Evolutionary conservation across 805 yeast species (phyloP), one percentile per base, ranked within the genome.

Genomic region (Saccharomycopsis sp.): DNA sequence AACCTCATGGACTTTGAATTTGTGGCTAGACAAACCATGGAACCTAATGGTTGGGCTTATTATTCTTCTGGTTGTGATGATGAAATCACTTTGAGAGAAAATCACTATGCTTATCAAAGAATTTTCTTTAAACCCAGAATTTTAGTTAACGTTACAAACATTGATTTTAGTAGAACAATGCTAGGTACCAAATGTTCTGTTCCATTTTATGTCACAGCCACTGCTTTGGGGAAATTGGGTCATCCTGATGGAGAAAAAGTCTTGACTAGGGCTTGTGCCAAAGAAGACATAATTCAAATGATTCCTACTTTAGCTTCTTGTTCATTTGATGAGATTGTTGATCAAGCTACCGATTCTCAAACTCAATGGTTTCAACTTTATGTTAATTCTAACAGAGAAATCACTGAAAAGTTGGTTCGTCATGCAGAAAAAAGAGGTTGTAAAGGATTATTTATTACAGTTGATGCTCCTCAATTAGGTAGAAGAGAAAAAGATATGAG

Each of bases 41-140:
- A 84, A 23, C 76, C 74, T 41, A 71, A 73, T 25, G 96, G 92
- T 0, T 84, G 96, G 94, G 92, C 92, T 12, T 89, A 89, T 60
- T 89, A 87, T 57, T 80, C 94, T 3, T 75, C 87, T 27, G 97
- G 89, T 8, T 72, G 95, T 14, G 96, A 89, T 59, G 97, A 89
- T 58, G 97, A 89, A 62, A 74, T 89, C 50, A 72, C 95, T 2
- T 57, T 83, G 53, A 72, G 97, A 51, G 96, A 88, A 54, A 89
- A 89, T 62, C 96, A 87, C 58, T 70, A 76, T 39, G 94, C 95
- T 3, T 89, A 74, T 62, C 95, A 85, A 54, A 66, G 95, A 23
- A 74, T 88, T 39, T 87, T 82, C 63, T 89, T 89, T 67, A 77
- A 81, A 49, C 97, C 97, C 12, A 67, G 75, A 41, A 69, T 89